phyloP scores from a whole-genome alignment of 1,284 basidiomycete species.

The Trichosporon coremiiforme region DNA sequence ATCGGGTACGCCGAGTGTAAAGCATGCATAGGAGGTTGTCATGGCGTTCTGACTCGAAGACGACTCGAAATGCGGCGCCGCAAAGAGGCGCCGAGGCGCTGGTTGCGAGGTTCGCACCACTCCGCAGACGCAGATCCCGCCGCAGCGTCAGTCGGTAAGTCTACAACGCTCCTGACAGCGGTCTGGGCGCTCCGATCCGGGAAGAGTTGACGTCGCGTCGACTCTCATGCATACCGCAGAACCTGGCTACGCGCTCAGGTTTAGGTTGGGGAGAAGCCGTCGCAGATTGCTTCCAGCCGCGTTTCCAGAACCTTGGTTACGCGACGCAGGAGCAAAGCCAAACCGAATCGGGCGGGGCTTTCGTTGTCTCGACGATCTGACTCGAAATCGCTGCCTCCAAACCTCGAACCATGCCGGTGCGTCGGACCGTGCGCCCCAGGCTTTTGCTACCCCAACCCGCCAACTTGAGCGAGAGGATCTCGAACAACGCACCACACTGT shows the following conservation, averaged over 20 bases:
- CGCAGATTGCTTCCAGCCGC: not conserved
- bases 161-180: no score
- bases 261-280: constrained; percentile 9
- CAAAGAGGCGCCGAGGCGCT: not conserved
- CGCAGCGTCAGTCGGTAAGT: not conserved
- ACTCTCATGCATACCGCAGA: not conserved
- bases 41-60: constrained; percentile 9
- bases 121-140: not conserved
- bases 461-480: not conserved
- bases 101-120: constrained; percentile 11
- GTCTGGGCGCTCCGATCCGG: constrained; percentile 6
- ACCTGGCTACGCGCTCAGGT: not conserved
- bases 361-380: constrained; percentile 6
- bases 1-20: not conserved
- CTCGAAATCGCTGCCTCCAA: not conserved
- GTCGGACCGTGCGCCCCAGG: not conserved
- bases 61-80: constrained; percentile 4
- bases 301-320: not conserved
- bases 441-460: not conserved
- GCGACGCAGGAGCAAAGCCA: not conserved
- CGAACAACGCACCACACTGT: not conserved
- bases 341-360: constrained; percentile 2
- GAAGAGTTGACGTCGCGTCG: not conserved
- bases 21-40: not conserved
- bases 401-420: not conserved